A percentile compares a stretch with the other conserved stretches of the same genome.
Evolutionary conservation across 1,139 yeast genomes (phyloP).

Genomic region (Debaryomyces udenii): DNA sequence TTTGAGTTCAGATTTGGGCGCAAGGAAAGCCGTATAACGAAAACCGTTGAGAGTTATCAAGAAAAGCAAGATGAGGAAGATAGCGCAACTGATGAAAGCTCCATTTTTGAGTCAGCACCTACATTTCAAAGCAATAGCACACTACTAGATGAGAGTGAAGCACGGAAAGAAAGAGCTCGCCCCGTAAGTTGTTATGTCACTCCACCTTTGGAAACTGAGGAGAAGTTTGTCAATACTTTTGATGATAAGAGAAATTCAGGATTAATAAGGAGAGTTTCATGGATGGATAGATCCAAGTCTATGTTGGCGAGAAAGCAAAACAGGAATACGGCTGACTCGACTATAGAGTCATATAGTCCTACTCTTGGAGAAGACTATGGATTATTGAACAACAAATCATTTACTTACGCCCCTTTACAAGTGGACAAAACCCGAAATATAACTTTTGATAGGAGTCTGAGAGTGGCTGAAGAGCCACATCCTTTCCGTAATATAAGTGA

Average conservation of each 20-base stretch:
- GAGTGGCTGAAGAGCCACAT: background rate
- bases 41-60: background rate
- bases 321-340: background rate
- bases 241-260: background rate
- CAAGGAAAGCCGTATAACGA: background rate
- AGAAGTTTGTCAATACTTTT: background rate
- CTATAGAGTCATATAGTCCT: background rate
- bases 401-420: background rate
- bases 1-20: slow-evolving; percentile 1
- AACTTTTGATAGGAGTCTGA: background rate
- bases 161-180: slow-evolving; percentile 10
- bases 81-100: slow-evolving; percentile 13
- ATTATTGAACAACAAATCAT: background rate
- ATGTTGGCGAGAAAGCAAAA: background rate
- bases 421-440: background rate
- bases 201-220: slow-evolving; percentile 20
- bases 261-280: background rate
- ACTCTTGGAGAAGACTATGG: background rate
- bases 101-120: slow-evolving; percentile 15
- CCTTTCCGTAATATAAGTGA: background rate
- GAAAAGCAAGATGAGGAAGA: slow-evolving; percentile 6
- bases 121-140: slow-evolving; percentile 5
- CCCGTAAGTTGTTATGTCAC: slow-evolving; percentile 25
- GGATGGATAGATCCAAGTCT: background rate
- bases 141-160: background rate